Evolutionary conservation across 192 early-diverging fungal genomes (phyloP), one percentile per base, ranked within the genome.

Genomic region (Gamsiella multidivaricata): DNA sequence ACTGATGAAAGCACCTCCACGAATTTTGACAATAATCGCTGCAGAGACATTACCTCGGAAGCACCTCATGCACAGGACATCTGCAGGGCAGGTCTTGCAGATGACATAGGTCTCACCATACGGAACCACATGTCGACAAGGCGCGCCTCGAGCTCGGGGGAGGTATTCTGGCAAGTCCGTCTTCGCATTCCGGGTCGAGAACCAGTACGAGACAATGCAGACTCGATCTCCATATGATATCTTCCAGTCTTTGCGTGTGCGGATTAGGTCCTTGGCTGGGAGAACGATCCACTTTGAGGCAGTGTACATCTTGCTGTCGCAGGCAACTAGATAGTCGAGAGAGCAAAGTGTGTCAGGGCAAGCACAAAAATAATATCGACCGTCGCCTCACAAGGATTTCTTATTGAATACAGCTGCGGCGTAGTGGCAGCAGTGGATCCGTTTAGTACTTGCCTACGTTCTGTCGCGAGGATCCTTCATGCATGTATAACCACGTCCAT

Each of bases 61-160:
- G 32, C 73, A 76, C 26, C 58, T 47, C 65, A 76, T 67, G 59
- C 73, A 76, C 4, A 76, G 36, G 5, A 68, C 46, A 20, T 76
- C 65, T 0, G 53, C 65, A 28, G 59, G 53, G 17, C 73, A 76
- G 2, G 73, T 76, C 36, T 67, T 61, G 33, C 73, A 76, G 8
- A 76, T 76, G 4, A 76, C 45, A 76, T 63, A 76, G 3, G 65
- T 61, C 41, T 76, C 73, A 9, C 73, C 73, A 68, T 76, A 76
- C 3, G 73, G 65, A 3, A 76, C 34, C 33, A 76, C 32, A 62
- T 76, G 73, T 23, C 65, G 52, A 51, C 73, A 76, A 2, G 73
- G 52, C 3, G 51, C 37, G 22, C 73, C 73, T 11, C 65, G 28
- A 2, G 73, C 73, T 17, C 50, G 43, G 7, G 65, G 65, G 0